These are phyloP conservation scores for Teunomyces pallodes DNA, from an alignment of 805 yeast genomes.

Conservation along the genomic window DNA sequence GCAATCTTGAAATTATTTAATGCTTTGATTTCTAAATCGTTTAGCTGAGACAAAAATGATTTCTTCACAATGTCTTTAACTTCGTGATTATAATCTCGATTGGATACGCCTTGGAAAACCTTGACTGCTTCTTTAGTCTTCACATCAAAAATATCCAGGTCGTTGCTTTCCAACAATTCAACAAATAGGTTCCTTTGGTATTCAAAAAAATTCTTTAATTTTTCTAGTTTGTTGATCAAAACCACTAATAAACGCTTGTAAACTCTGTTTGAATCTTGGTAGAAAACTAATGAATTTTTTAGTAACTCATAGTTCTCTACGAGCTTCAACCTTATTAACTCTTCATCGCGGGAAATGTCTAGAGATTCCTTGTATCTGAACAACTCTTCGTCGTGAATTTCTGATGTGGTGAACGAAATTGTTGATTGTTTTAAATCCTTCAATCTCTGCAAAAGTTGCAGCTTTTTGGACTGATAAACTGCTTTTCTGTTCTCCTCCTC, in stretches of 20 bases:
- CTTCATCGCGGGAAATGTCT: conserved; percentile 29
- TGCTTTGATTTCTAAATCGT: conserved; percentile 1
- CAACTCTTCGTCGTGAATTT: conserved; percentile 30
- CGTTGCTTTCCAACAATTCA: conserved; percentile 17
- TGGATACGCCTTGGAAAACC: conserved; percentile 23
- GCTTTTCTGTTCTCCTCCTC: conserved; percentile 14
- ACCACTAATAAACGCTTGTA: conserved; percentile 30
- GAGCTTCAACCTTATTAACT: conserved; percentile 31
- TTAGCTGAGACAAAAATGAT: conserved; percentile 9
- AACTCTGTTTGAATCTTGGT: conserved; percentile 35
- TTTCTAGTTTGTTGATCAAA: conserved; percentile 34
- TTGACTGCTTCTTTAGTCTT: conserved; percentile 26
- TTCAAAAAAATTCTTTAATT: conserved; percentile 38
- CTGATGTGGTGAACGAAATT: conserved; percentile 19
- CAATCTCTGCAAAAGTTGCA: conserved; percentile 24
- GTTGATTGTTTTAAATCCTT: conserved; percentile 23
- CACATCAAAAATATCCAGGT: conserved; percentile 17
- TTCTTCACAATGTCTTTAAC: conserved; percentile 27
- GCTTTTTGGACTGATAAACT: conserved; percentile 20
- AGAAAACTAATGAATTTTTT: conserved; percentile 29
- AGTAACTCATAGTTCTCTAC: conserved; percentile 31
- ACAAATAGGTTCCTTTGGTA: conserved; percentile 30
- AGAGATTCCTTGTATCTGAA: conserved; percentile 14
- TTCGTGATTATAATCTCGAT: conserved; percentile 27
- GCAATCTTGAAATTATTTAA: neutral